Conservation (phyloP, 352 stramenopile genomes). For the Elongisporangium undulatum region DNA sequence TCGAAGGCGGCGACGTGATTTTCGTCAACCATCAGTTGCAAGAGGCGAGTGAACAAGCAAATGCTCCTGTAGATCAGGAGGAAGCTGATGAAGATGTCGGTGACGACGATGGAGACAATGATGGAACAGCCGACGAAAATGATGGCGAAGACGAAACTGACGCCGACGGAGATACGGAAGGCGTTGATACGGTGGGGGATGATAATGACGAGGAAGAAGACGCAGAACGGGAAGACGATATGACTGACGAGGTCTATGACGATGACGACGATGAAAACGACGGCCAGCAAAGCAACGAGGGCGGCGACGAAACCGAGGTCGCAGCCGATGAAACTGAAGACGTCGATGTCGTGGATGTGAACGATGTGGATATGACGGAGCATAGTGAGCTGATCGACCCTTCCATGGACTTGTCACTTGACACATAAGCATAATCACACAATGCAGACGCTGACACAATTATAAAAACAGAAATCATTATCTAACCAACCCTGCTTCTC, state of each 20-base stretch:
- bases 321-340: conserved; percentile 1
- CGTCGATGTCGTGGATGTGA: background rate
- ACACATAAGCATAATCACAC: conserved; percentile 4
- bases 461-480: conserved; percentile 16
- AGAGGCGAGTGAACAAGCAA: background rate
- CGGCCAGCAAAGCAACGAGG: conserved; percentile 5
- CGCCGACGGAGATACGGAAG: conserved; percentile 24
- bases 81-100: conserved; percentile 11
- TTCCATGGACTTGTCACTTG: conserved; percentile 15
- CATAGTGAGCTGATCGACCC: background rate
- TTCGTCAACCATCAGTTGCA: conserved; percentile 45
- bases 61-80: conserved; percentile 5
- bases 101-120: conserved; percentile 20
- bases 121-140: conserved; percentile 7
- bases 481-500: conserved; percentile 6
- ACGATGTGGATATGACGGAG: background rate
- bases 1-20: conserved; percentile 81
- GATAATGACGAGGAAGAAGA: conserved; percentile 37
- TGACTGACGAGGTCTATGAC: conserved; percentile 13
- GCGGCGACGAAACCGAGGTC: conserved; percentile 3
- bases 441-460: conserved; percentile 4
- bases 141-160: conserved; percentile 10
- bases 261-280: conserved; percentile 13
- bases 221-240: conserved; percentile 19
- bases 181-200: conserved; percentile 26